Conservation (phyloP, 2,329 filamentous ascomycete species). For the Penicillium oxalicum region DNA sequence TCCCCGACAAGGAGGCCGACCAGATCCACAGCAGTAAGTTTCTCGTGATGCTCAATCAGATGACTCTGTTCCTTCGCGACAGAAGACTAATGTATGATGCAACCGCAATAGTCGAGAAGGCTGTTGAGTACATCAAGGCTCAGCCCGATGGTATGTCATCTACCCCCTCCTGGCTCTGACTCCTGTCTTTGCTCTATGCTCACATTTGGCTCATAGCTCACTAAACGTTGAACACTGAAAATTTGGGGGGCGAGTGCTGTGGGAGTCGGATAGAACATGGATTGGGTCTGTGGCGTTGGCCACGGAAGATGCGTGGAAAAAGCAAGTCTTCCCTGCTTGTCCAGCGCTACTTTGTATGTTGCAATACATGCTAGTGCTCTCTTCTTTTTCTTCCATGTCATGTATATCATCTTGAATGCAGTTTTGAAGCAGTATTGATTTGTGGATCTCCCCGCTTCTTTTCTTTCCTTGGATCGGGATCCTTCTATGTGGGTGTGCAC, state of each 20-base stretch:
- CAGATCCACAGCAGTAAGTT: conserved; percentile 83
- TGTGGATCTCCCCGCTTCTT: conserved; percentile 4
- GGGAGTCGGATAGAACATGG: conserved; percentile 32
- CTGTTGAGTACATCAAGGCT: conserved; percentile 85
- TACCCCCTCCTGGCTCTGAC: background rate
- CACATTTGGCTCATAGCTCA: conserved; percentile 26
- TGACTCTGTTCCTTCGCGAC: background rate
- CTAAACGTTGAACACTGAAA: conserved; percentile 30
- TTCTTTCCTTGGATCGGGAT: too few relatives aligned
- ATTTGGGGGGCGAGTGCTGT: conserved; percentile 18
- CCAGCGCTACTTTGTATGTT: conserved; percentile 32
- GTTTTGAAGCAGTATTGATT: conserved; percentile 21
- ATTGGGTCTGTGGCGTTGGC: conserved; percentile 26
- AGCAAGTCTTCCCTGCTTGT: conserved; percentile 24
- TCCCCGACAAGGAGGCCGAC: conserved; percentile 95
- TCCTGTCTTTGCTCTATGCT: conserved; percentile 6
- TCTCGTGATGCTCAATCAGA: too few relatives aligned
- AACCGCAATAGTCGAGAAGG: conserved; percentile 69
- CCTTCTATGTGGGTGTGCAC: too few relatives aligned
- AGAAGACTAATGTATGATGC: conserved; percentile 11
- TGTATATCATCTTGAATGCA: conserved; percentile 41
- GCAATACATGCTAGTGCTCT: conserved; percentile 33
- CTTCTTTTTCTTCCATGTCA: conserved; percentile 31
- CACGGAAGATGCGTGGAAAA: conserved; percentile 20
- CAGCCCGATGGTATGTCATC: conserved; percentile 78